Conservation (phyloP, 805 yeast species). For the Suhomyces prunicola region DNA sequence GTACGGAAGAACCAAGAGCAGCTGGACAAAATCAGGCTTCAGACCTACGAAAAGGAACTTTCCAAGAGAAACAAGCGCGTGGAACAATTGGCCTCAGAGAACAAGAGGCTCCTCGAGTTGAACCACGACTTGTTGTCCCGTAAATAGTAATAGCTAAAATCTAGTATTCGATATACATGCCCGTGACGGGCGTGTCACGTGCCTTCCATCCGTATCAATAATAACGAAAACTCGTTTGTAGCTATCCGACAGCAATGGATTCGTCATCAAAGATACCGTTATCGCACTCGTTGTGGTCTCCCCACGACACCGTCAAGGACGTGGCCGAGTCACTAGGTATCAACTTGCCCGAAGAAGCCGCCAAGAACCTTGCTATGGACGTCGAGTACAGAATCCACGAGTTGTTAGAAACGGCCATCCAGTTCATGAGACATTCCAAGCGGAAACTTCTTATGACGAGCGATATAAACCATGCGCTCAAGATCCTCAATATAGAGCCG, state of each 20-base stretch:
- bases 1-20: slow-evolving; percentile 12
- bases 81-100: slow-evolving; percentile 23
- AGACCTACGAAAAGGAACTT: slow-evolving; percentile 21
- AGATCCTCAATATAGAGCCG: slow-evolving; percentile 89
- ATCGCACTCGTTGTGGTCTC: slow-evolving; percentile 95
- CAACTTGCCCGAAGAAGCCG: slow-evolving; percentile 82
- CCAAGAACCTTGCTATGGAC: slow-evolving; percentile 96
- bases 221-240: not conserved
- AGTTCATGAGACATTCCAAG: slow-evolving; percentile 93
- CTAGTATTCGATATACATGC: not conserved
- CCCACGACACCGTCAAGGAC: slow-evolving; percentile 93
- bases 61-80: slow-evolving; percentile 18
- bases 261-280: slow-evolving; percentile 48
- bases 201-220: not conserved
- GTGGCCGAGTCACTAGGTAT: slow-evolving; percentile 92
- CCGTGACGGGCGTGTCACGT: not conserved
- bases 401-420: slow-evolving; percentile 90
- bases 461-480: slow-evolving; percentile 79
- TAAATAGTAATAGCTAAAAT: not conserved
- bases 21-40: slow-evolving; percentile 15
- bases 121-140: slow-evolving; percentile 22
- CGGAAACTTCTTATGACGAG: slow-evolving; percentile 74
- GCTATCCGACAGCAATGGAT: slow-evolving; percentile 23
- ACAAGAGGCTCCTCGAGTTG: slow-evolving; percentile 28
- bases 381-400: slow-evolving; percentile 97